phyloP scores from a whole-genome alignment of 2,329 filamentous ascomycete species.

The Aureobasidium zeae region DNA sequence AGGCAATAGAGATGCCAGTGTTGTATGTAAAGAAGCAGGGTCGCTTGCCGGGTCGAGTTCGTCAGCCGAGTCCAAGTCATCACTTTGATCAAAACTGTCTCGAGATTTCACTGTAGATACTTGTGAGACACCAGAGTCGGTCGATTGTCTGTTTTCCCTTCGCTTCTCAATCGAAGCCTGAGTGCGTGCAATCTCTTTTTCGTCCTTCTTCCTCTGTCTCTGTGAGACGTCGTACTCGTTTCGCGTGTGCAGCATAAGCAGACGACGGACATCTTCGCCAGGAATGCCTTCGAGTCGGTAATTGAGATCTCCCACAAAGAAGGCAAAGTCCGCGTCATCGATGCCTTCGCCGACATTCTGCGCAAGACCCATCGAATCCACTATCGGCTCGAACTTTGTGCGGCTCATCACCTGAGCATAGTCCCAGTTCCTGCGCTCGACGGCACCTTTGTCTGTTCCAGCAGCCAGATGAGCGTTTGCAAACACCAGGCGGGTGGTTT shows the following conservation, averaged over 20 bases:
- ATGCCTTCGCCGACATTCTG: slow-evolving; percentile 55
- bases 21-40: slow-evolving; percentile 79
- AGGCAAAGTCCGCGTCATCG: slow-evolving; percentile 84
- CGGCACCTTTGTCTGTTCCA: slow-evolving; percentile 63
- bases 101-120: slow-evolving; percentile 4
- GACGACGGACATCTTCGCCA: slow-evolving; percentile 76
- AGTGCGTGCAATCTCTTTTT: slow-evolving; percentile 25
- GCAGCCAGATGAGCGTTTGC: slow-evolving; percentile 88
- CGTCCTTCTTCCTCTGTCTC: slow-evolving; percentile 27
- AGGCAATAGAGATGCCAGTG: slow-evolving; percentile 72
- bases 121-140: slow-evolving; percentile 11
- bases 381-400: slow-evolving; percentile 68
- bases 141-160: slow-evolving; percentile 5
- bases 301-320: slow-evolving; percentile 96
- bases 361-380: slow-evolving; percentile 53
- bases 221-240: slow-evolving; percentile 60
- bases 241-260: slow-evolving; percentile 72
- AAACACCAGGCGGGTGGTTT: slow-evolving; percentile 82
- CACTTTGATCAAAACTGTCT: background rate
- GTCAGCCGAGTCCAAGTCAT: slow-evolving; percentile 6
- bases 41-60: slow-evolving; percentile 37
- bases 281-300: slow-evolving; percentile 83
- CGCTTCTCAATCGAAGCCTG: slow-evolving; percentile 4
- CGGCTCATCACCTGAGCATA: slow-evolving; percentile 66
- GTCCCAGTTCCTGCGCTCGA: slow-evolving; percentile 88